phyloP scores from a whole-genome alignment of 2,329 filamentous ascomycete genomes.

The Trichoderma lentiforme region DNA sequence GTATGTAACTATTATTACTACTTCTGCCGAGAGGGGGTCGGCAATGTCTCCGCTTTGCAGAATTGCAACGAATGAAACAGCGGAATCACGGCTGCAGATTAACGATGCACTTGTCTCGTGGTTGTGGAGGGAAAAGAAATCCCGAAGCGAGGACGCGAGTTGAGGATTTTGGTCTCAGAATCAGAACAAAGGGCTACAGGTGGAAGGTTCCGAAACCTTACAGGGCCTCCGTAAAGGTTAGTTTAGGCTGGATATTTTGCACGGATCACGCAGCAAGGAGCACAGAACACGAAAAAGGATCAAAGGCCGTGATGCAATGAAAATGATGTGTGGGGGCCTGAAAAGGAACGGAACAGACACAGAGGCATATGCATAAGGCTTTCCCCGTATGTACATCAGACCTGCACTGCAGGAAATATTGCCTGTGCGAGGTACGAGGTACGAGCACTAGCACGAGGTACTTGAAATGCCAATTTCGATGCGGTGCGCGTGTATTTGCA shows the following conservation, averaged over 20 bases:
- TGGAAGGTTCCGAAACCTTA: neutral
- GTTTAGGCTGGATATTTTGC: neutral
- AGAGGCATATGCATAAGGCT: constrained; percentile 5
- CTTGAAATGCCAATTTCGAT: neutral
- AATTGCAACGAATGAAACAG: constrained; percentile 6
- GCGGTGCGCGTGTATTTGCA: constrained; percentile 23
- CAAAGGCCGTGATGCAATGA: constrained; percentile 7
- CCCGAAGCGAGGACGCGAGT: neutral
- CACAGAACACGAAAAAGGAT: neutral
- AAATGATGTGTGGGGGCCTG: neutral
- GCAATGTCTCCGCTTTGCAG: constrained; percentile 17
- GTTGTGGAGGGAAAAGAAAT: neutral
- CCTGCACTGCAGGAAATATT: constrained; percentile 17
- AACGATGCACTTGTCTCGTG: neutral
- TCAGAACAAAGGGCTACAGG: neutral
- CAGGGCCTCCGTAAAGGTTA: neutral
- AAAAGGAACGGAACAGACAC: neutral
- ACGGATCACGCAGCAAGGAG: neutral
- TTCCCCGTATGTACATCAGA: constrained; percentile 18
- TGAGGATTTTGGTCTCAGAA: neutral
- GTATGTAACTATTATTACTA: neutral
- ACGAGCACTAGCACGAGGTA: neutral
- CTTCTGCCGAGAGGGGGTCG: constrained; percentile 10
- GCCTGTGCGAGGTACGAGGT: neutral
- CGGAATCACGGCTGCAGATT: neutral